phyloP scores from a whole-genome alignment of 192 early-diverging fungal species.

The Umbelopsis isabellina region DNA sequence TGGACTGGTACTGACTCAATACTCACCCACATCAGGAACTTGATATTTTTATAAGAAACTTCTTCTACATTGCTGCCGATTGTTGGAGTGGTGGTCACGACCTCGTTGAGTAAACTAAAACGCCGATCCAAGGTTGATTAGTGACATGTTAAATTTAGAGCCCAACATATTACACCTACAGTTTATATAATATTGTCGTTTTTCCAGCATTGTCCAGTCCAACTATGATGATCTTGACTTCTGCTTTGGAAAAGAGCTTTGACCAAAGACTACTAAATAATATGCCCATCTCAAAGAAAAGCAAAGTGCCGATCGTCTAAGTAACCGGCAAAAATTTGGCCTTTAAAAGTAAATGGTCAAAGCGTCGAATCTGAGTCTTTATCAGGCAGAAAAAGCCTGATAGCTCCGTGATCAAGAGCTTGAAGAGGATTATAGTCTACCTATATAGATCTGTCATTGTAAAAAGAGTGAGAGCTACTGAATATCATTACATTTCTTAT shows the following conservation, averaged over 20 bases:
- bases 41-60: conserved; percentile 70
- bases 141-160: background rate
- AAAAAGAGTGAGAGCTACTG: too few relatives aligned
- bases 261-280: conserved; percentile 62
- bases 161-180: conserved; percentile 38
- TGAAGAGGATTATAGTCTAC: too few relatives aligned
- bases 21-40: conserved; percentile 74
- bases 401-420: too few relatives aligned
- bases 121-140: background rate
- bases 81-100: conserved; percentile 68
- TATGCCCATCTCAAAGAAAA: conserved; percentile 50
- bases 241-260: conserved; percentile 58
- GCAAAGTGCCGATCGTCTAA: too few relatives aligned
- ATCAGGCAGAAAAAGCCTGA: too few relatives aligned
- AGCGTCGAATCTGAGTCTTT: too few relatives aligned
- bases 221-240: conserved; percentile 73
- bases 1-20: background rate
- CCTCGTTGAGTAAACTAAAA: conserved; percentile 58
- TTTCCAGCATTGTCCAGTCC: conserved; percentile 65
- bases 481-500: too few relatives aligned
- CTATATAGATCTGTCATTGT: too few relatives aligned
- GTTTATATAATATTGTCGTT: conserved; percentile 65
- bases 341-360: too few relatives aligned
- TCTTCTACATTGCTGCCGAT: conserved; percentile 76
- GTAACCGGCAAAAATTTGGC: too few relatives aligned